These are phyloP conservation scores for Pseudogymnoascus destructans DNA, from an alignment of 2,329 filamentous ascomycete genomes.

Conservation along the genomic window DNA sequence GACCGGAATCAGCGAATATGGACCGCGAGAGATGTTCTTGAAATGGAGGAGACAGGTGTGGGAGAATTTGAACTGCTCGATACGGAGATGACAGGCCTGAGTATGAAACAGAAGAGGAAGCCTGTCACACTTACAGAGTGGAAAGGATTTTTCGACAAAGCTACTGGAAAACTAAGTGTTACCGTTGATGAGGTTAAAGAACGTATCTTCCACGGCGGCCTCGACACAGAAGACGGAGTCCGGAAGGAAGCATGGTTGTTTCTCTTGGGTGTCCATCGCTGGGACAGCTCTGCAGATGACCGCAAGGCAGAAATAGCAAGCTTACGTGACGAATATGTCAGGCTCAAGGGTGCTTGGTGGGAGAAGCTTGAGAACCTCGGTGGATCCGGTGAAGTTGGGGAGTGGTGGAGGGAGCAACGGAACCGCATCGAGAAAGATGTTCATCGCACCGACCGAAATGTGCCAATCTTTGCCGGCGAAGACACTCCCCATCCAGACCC, in stretches of 20 bases:
- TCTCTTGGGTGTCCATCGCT: conserved; percentile 79
- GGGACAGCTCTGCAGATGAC: conserved; percentile 82
- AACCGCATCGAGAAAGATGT: conserved; percentile 98
- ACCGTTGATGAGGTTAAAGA: conserved; percentile 92
- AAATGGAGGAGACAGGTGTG: conserved; percentile 87
- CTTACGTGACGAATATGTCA: conserved; percentile 82
- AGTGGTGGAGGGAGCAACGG: conserved; percentile 95
- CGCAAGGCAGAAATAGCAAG: conserved; percentile 72
- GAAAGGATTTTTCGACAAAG: conserved; percentile 74
- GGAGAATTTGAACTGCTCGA: conserved; percentile 94
- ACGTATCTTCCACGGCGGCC: conserved; percentile 87
- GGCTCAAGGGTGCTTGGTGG: conserved; percentile 93
- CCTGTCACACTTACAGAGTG: conserved; percentile 74
- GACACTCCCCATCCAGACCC: conserved; percentile 95
- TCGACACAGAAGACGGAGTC: conserved; percentile 80
- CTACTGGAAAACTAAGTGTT: conserved; percentile 59
- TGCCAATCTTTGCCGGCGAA: conserved; percentile 91
- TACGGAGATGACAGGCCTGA: conserved; percentile 57
- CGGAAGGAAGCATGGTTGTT: conserved; percentile 96
- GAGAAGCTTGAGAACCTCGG: conserved; percentile 76
- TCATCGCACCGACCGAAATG: conserved; percentile 86
- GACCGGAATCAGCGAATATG: conserved; percentile 79
- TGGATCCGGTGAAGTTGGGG: conserved; percentile 66
- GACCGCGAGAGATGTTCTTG: conserved; percentile 84
- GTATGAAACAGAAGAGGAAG: conserved; percentile 63